These are phyloP conservation scores for Sugiyamaella novakii DNA, from an alignment of 1,139 yeast genomes.

Conservation along the genomic window DNA sequence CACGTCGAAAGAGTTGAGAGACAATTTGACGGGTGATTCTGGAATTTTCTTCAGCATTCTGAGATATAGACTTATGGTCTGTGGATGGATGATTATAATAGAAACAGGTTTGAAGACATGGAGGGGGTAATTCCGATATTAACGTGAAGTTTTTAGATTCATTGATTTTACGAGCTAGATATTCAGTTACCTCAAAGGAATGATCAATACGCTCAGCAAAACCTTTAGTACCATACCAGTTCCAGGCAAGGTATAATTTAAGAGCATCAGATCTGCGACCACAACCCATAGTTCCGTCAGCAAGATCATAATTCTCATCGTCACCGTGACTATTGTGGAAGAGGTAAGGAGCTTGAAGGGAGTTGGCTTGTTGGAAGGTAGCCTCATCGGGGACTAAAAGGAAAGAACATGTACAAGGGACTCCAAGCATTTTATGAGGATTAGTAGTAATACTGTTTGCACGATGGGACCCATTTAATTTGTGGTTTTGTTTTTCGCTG, in stretches of 20 bases:
- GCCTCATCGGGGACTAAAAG: constrained; percentile 69
- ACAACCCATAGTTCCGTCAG: constrained; percentile 93
- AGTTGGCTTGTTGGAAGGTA: constrained; percentile 69
- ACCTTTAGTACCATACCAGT: constrained; percentile 67
- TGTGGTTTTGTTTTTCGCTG: constrained; percentile 51
- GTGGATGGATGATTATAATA: constrained; percentile 47
- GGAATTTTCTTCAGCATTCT: constrained; percentile 52
- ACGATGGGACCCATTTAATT: constrained; percentile 59
- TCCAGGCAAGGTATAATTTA: constrained; percentile 79
- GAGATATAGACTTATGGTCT: constrained; percentile 38
- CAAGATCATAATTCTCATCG: constrained; percentile 68
- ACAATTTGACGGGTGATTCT: constrained; percentile 65
- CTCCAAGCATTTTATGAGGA: constrained; percentile 92
- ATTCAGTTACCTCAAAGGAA: constrained; percentile 64
- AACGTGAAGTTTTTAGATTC: constrained; percentile 50
- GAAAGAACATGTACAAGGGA: constrained; percentile 84
- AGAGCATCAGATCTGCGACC: constrained; percentile 84
- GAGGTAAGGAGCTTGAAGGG: constrained; percentile 76
- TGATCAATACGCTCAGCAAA: constrained; percentile 64
- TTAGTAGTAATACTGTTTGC: constrained; percentile 83
- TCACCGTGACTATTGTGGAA: constrained; percentile 61
- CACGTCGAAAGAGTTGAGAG: constrained; percentile 58
- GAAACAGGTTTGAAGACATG: constrained; percentile 84
- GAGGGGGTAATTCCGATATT: constrained; percentile 61
- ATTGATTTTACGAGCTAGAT: constrained; percentile 55